These are phyloP conservation scores for Gnetum montanum DNA, from an alignment of 75 land plant species.

Conservation along the genomic window DNA sequence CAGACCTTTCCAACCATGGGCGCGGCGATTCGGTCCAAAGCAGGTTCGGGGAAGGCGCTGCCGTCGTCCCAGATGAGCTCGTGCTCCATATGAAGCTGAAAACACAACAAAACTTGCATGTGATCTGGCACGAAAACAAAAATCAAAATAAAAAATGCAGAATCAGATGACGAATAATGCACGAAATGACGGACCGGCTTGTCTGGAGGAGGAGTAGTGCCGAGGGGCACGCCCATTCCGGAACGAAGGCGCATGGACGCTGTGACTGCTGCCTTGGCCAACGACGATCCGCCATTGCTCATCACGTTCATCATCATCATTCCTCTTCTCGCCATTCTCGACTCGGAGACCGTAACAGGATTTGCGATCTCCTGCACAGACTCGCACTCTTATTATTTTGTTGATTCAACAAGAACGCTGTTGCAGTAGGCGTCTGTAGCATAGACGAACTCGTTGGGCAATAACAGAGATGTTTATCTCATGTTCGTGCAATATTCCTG, in stretches of 20 bases:
- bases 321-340: slow-evolving; percentile 51
- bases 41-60: slow-evolving; percentile 76
- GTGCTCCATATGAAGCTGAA: slow-evolving; percentile 58
- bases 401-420: no score
- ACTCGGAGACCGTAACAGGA: no score
- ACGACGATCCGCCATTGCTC: slow-evolving; percentile 39
- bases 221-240: slow-evolving; percentile 87
- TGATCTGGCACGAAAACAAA: not conserved
- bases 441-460: no score
- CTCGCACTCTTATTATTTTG: no score
- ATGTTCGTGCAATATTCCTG: no score
- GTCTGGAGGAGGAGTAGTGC: slow-evolving; percentile 65
- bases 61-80: slow-evolving; percentile 94
- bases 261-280: slow-evolving; percentile 24
- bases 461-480: no score
- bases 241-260: slow-evolving; percentile 49
- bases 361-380: no score
- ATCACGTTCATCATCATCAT: slow-evolving; percentile 42
- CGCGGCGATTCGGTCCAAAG: slow-evolving; percentile 57
- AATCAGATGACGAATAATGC: not conserved
- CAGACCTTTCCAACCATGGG: slow-evolving; percentile 72
- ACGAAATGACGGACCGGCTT: slow-evolving; percentile 50
- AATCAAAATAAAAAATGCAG: not conserved
- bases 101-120: not conserved
- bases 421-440: no score